phyloP scores from a whole-genome alignment of 495 filamentous ascomycete genomes.

The Immersiella caudata region DNA sequence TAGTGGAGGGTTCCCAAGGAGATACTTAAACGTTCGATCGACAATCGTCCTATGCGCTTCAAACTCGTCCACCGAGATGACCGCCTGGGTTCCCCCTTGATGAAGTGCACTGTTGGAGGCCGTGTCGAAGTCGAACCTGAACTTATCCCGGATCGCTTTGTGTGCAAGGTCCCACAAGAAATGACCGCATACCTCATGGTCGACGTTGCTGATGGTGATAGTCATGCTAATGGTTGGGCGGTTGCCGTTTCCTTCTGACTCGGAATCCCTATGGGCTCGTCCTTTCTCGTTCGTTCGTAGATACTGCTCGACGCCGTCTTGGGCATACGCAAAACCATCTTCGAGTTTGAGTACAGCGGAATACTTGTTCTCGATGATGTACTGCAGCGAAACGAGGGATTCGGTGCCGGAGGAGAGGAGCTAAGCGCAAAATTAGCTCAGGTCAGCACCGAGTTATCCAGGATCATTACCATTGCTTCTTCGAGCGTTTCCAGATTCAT shows the following conservation, averaged over 20 bases:
- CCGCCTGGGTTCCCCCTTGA: background rate
- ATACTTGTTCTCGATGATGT: conserved; percentile 25
- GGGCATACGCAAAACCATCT: background rate
- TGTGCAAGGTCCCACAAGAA: conserved; percentile 29
- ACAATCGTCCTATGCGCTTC: conserved; percentile 25
- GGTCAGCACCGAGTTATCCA: background rate
- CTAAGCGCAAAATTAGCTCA: conserved; percentile 1
- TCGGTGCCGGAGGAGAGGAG: conserved; percentile 23
- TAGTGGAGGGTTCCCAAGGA: background rate
- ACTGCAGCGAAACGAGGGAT: conserved; percentile 17
- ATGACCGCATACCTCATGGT: conserved; percentile 25
- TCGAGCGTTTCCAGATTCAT: conserved; percentile 19
- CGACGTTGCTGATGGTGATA: conserved; percentile 27
- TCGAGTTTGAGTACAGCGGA: conserved; percentile 20
- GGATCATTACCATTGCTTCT: conserved; percentile 22
- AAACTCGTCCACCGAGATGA: conserved; percentile 23
- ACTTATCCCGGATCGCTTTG: conserved; percentile 29
- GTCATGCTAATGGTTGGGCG: conserved; percentile 26
- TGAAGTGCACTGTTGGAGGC: conserved; percentile 16
- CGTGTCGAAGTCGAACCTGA: conserved; percentile 23
- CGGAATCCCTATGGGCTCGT: too few relatives aligned
- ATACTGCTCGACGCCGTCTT: too few relatives aligned
- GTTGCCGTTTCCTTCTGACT: background rate
- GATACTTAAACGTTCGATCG: conserved; percentile 13
- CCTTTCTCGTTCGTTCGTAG: too few relatives aligned